Conservation (phyloP, 257 asterid genomes). For the Gardenia jasminoides region DNA sequence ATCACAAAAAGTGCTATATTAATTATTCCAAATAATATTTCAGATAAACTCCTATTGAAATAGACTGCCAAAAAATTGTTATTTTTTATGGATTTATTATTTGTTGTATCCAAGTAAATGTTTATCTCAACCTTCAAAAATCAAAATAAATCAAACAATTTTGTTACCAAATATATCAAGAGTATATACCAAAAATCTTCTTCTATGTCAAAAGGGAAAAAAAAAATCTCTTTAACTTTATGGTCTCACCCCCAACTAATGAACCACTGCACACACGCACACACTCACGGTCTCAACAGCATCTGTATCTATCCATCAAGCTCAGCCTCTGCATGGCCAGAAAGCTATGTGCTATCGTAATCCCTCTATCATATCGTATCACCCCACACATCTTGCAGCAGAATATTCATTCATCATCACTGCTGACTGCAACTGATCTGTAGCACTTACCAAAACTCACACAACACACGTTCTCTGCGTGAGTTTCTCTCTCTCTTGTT, state of each 20-base stretch:
- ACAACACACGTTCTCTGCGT: background rate
- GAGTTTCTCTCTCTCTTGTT: background rate
- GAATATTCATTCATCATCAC: background rate
- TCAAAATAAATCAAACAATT: no score
- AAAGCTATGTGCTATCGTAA: conserved; percentile 15
- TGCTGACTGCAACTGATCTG: background rate
- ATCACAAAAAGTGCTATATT: no score
- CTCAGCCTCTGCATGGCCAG: conserved; percentile 13
- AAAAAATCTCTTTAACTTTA: background rate
- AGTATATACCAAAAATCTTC: background rate
- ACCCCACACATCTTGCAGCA: background rate
- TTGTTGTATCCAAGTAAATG: no score
- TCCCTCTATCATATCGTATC: background rate
- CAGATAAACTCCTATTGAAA: no score
- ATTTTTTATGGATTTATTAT: no score
- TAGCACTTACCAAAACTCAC: background rate
- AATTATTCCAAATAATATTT: no score
- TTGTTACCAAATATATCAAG: no score
- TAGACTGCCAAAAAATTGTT: no score
- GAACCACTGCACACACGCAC: background rate
- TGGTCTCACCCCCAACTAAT: background rate
- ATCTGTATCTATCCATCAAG: background rate
- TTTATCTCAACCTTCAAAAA: no score
- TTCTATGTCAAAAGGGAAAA: no score
- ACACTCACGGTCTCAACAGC: background rate